phyloP scores from a whole-genome alignment of 345 rosid species.

The Citrus australasica region DNA sequence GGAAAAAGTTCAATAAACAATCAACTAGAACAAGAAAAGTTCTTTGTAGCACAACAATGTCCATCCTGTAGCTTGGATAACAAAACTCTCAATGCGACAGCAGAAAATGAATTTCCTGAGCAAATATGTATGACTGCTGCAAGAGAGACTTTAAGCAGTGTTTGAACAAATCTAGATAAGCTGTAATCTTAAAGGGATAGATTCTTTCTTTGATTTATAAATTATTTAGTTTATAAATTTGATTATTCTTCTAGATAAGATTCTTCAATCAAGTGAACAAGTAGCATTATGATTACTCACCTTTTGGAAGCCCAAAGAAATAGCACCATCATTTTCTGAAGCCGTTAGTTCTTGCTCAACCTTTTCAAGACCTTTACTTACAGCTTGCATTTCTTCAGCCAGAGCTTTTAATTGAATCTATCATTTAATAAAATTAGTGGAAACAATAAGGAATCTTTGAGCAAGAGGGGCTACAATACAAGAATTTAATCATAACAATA shows the following conservation, averaged over 20 bases:
- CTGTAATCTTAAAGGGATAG: not conserved
- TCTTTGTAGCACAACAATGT: not conserved
- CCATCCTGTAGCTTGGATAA: not conserved
- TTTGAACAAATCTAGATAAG: not conserved
- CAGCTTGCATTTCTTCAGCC: slow-evolving; percentile 99
- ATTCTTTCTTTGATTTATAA: not conserved
- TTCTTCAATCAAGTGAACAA: slow-evolving; percentile 3
- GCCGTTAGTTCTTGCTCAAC: slow-evolving; percentile 81
- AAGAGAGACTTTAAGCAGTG: not conserved
- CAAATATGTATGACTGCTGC: not conserved
- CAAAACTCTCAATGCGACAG: not conserved
- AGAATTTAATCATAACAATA: slow-evolving; percentile 9
- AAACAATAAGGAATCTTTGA: not conserved
- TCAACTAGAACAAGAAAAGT: not conserved
- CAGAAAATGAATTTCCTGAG: not conserved
- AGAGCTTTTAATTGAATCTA: slow-evolving; percentile 92
- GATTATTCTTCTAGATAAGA: not conserved
- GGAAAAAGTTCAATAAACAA: not conserved
- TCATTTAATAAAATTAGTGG: slow-evolving; percentile 8
- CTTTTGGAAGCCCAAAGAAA: slow-evolving; percentile 82
- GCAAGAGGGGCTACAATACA: slow-evolving; percentile 3
- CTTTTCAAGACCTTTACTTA: slow-evolving; percentile 92
- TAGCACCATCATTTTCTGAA: slow-evolving; percentile 82
- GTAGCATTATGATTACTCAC: slow-evolving; percentile 37
- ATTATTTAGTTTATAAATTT: not conserved